These are phyloP conservation scores for Ochetophila trinervis DNA, from an alignment of 306 rosid species.

Conservation along the genomic window DNA sequence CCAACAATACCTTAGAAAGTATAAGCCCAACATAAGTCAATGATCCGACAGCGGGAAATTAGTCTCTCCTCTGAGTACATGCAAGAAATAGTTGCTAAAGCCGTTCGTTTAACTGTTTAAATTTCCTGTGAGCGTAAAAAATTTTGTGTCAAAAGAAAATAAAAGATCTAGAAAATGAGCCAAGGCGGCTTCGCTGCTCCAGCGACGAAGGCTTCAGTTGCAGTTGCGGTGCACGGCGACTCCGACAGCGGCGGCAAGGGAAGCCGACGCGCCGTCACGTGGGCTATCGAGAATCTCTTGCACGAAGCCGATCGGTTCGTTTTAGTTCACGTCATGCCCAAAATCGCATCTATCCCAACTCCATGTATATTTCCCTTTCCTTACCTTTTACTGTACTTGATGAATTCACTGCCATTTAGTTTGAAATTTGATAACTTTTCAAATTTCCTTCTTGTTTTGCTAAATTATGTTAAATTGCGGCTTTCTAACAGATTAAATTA, in stretches of 20 bases:
- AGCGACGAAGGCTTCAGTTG: slow-evolving; percentile 49
- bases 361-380: slow-evolving; percentile 47
- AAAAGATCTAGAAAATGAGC: background rate
- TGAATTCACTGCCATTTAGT: background rate
- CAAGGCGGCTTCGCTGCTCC: background rate
- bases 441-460: too few relatives aligned
- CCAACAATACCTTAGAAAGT: too few relatives aligned
- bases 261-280: slow-evolving; percentile 73
- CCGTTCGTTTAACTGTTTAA: too few relatives aligned
- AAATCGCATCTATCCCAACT: slow-evolving; percentile 63
- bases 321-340: slow-evolving; percentile 82
- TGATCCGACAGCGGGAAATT: too few relatives aligned
- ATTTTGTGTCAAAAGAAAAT: background rate
- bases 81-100: background rate
- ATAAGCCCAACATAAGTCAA: background rate
- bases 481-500: too few relatives aligned
- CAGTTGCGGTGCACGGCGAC: slow-evolving; percentile 65
- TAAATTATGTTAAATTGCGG: too few relatives aligned
- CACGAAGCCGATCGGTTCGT: slow-evolving; percentile 69
- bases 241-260: slow-evolving; percentile 42
- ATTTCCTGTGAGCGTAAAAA: too few relatives aligned
- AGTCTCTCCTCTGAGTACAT: background rate
- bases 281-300: slow-evolving; percentile 74
- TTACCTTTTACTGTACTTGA: background rate
- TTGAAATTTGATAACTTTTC: too few relatives aligned